phyloP scores from a whole-genome alignment of 495 filamentous ascomycete species.

The Penicillium dipodomyicola region DNA sequence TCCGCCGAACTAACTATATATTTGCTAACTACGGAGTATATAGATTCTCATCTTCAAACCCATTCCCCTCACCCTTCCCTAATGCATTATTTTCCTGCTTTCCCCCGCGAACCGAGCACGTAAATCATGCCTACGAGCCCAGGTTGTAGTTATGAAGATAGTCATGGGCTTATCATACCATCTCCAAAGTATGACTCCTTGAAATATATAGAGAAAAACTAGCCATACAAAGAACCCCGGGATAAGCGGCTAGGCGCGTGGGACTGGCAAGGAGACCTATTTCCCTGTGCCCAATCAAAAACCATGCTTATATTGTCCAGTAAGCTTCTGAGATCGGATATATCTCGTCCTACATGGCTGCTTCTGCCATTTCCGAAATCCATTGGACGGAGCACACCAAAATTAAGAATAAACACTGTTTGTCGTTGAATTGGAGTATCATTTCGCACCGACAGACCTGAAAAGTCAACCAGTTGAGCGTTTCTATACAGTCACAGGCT shows the following conservation, averaged over 20 bases:
- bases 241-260: background rate
- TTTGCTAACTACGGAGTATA: background rate
- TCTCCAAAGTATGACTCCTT: background rate
- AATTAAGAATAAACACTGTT: background rate
- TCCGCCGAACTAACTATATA: constrained; percentile 1
- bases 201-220: background rate
- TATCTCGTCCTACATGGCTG: background rate
- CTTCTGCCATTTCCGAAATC: background rate
- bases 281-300: background rate
- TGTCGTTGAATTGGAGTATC: constrained; percentile 32
- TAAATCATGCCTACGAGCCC: too few species aligned
- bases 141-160: too few species aligned
- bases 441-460: constrained; percentile 27
- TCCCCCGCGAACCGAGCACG: too few species aligned
- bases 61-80: too few species aligned
- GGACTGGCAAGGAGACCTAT: background rate
- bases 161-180: background rate
- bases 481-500: constrained; percentile 46
- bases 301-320: background rate
- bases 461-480: constrained; percentile 26
- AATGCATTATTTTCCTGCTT: background rate
- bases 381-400: background rate
- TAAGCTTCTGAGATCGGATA: constrained; percentile 2
- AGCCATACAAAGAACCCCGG: background rate
- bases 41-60: background rate